A percentile compares a stretch with the other conserved stretches of the same genome.
These are phyloP conservation scores for Cercophora scortea DNA, from an alignment of 495 filamentous ascomycete genomes.

Conservation along the genomic window DNA sequence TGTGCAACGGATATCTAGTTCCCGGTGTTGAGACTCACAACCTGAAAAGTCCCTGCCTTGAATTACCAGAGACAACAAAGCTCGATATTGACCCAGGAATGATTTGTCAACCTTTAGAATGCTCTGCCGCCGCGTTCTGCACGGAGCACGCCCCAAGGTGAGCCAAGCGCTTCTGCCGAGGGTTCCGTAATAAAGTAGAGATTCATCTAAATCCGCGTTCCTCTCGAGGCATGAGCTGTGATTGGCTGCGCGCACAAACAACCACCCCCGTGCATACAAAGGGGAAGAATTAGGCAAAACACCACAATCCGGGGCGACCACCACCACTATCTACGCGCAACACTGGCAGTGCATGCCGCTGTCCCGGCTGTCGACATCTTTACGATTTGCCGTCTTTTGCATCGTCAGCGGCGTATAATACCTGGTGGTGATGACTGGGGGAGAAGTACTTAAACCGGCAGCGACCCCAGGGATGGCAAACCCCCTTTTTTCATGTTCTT, in stretches of 20 bases:
- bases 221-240: background rate
- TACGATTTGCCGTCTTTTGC: background rate
- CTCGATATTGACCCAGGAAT: no score
- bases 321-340: background rate
- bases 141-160: background rate
- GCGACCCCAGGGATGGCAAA: no score
- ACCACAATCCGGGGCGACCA: background rate
- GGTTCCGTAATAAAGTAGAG: slow-evolving; percentile 2
- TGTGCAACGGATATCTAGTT: no score
- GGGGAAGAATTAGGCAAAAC: slow-evolving; percentile 13
- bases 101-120: no score
- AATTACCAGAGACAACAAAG: no score
- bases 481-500: background rate
- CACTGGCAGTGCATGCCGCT: background rate
- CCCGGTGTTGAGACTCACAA: no score
- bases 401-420: background rate
- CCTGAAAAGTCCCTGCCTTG: no score
- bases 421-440: background rate
- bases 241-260: slow-evolving; percentile 1
- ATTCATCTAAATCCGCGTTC: background rate
- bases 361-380: background rate
- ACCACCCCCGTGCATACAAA: background rate
- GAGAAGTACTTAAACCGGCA: no score
- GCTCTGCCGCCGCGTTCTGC: no score
- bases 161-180: background rate